phyloP scores from a whole-genome alignment of 2,329 filamentous ascomycete genomes.

The Phaeophleospora eucalypticola region DNA sequence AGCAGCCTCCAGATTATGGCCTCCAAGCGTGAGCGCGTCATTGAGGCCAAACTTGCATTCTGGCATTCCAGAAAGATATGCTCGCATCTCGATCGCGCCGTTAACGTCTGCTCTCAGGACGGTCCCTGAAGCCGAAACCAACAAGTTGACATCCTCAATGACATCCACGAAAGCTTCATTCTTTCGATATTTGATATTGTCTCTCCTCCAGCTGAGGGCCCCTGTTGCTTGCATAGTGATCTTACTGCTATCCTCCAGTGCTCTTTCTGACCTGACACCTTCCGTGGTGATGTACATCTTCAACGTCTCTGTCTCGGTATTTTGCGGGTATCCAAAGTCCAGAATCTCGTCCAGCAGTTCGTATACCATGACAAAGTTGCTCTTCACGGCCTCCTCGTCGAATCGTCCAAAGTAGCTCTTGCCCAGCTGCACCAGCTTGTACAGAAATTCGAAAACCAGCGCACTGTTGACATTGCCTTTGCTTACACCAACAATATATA shows the following conservation, averaged over 20 bases:
- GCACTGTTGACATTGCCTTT: conserved; percentile 99
- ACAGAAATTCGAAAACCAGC: conserved; percentile 95
- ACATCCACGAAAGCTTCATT: conserved; percentile 99
- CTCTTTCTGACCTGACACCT: conserved; percentile 87
- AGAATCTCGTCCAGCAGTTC: conserved; percentile 97
- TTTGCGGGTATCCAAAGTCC: conserved; percentile 98
- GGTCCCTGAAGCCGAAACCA: conserved; percentile 97
- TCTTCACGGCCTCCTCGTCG: conserved; percentile 98
- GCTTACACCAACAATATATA: conserved; percentile 93
- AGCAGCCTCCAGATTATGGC: conserved; percentile 40
- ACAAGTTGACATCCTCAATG: conserved; percentile 96
- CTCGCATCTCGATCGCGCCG: conserved; percentile 97
- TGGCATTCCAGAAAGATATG: conserved; percentile 90
- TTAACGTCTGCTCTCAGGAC: conserved; percentile 94
- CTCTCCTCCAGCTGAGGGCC: conserved; percentile 91
- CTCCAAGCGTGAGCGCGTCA: conserved; percentile 85
- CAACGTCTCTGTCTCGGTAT: conserved; percentile 95
- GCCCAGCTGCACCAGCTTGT: conserved; percentile 82
- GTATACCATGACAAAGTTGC: conserved; percentile 98
- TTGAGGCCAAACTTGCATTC: conserved; percentile 99
- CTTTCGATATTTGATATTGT: conserved; percentile 98
- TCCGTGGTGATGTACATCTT: conserved; percentile 99
- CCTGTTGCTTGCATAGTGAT: conserved; percentile 99
- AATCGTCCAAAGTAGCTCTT: conserved; percentile 98
- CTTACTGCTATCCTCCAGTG: conserved; percentile 83